These are phyloP conservation scores for Arabis hirsuta DNA, from an alignment of 345 rosid species.

Conservation along the genomic window DNA sequence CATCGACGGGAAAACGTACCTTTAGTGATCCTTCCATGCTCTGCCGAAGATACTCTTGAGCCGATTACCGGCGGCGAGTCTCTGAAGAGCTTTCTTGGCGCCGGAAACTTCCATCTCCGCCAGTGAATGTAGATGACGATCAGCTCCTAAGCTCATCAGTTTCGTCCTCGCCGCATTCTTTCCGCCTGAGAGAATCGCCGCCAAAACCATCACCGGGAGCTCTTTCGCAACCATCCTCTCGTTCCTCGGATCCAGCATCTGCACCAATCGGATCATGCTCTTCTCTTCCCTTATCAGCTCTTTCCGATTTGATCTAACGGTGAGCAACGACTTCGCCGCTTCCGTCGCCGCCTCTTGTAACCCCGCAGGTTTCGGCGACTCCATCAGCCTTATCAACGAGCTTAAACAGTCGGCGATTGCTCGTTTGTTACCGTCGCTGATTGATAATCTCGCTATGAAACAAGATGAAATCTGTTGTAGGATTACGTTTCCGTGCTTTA, in stretches of 20 bases:
- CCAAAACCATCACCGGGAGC: slow-evolving; percentile 62
- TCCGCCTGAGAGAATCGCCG: slow-evolving; percentile 56
- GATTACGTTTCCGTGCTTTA: slow-evolving; percentile 56
- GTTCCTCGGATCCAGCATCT: slow-evolving; percentile 71
- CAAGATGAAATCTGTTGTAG: slow-evolving; percentile 65
- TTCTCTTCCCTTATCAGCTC: slow-evolving; percentile 74
- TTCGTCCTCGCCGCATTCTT: slow-evolving; percentile 56
- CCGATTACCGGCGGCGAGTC: slow-evolving; percentile 66
- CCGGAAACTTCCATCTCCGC: slow-evolving; percentile 70
- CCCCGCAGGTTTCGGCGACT: slow-evolving; percentile 74
- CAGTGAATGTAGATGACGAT: slow-evolving; percentile 57
- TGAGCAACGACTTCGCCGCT: slow-evolving; percentile 58
- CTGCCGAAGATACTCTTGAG: slow-evolving; percentile 65
- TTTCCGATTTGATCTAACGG: slow-evolving; percentile 64
- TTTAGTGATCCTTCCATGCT: slow-evolving; percentile 68
- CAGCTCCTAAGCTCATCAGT: slow-evolving; percentile 62
- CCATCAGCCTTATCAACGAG: slow-evolving; percentile 66
- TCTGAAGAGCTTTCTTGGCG: slow-evolving; percentile 65
- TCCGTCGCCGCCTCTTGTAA: slow-evolving; percentile 66
- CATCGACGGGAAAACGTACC: slow-evolving; percentile 2
- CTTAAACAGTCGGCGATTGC: slow-evolving; percentile 63
- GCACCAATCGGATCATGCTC: slow-evolving; percentile 63
- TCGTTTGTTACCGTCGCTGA: slow-evolving; percentile 77
- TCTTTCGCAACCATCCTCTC: slow-evolving; percentile 55
- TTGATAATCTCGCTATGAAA: slow-evolving; percentile 50